Evolutionary conservation across 352 stramenopile species (phyloP), one percentile per base, ranked within the genome.

Genomic region (Pythium biforme): DNA sequence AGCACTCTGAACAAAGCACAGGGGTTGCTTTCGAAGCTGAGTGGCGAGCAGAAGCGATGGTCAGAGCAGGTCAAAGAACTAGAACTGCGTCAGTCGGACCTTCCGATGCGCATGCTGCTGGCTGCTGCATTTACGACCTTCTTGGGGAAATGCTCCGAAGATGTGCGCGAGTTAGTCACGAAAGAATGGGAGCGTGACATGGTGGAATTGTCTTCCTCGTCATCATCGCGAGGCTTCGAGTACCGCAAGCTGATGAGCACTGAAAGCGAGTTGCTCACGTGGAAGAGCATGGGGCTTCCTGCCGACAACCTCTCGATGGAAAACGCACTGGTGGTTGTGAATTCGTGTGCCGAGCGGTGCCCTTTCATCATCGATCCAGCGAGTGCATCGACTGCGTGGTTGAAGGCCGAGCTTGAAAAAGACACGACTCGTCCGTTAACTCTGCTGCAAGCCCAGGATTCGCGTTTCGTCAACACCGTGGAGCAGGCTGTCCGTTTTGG

Each of bases 361-460:
- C 92, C 95, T 2, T 98, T 98, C 56, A 97, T 99, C 61, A 94
- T 98, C 48, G 95, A 99, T 51, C 95, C 95, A 0, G 92, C 92
- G 0, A 96, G 79, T 40, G 92, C 94, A 0, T 86, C 87, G 19
- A 94, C 84, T 0, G 66, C 67, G 4, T 99, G 95, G 95, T 60
- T 99, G 8, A 87, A 97, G 73, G 79, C 82, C 6, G 87, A 97
- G 67, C 71, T 98, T 4, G 75, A 83, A 1, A 92, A 89, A 22
- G 89, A 94, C 59, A 90, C 81, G 26, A 91, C 80, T 0, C 81
- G 89, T 7, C 90, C 86, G 0, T 74, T 98, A 12, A 94, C 97
- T 14, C 79, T 96, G 7, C 77, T 98, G 7, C 82, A 94, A 56
- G 77, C 80, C 0, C 81, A 92, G 55, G 92, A 98, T 31, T 39